Evolutionary conservation across 192 early-diverging fungal species (phyloP).

Genomic region (Gonapodya sp.): DNA sequence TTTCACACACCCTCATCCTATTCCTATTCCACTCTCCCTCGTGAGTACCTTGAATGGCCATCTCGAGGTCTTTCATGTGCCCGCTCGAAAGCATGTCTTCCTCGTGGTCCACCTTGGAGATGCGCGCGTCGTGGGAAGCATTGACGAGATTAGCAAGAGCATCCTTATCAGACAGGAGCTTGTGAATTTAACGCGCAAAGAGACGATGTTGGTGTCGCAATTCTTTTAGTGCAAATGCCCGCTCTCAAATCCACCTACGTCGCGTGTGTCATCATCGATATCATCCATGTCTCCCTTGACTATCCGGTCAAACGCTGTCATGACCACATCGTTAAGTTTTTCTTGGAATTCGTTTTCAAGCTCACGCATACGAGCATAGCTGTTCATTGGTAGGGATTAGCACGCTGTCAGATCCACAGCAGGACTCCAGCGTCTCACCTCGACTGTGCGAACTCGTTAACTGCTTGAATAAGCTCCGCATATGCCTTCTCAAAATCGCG

Average conservation of each 20-base stretch:
- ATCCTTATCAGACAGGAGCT: constrained; percentile 53
- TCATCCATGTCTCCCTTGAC: constrained; percentile 47
- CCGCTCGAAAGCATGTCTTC: constrained; percentile 46
- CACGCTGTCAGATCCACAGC: not conserved
- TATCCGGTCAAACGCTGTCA: constrained; percentile 40
- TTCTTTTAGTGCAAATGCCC: not conserved
- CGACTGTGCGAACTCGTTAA: constrained; percentile 37
- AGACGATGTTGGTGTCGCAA: too few species aligned
- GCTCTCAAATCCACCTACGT: constrained; percentile 17
- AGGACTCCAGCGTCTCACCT: constrained; percentile 5
- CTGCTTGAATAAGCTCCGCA: constrained; percentile 34
- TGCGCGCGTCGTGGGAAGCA: constrained; percentile 45
- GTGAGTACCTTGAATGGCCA: constrained; percentile 31
- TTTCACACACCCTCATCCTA: constrained; percentile 43
- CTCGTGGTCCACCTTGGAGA: constrained; percentile 20
- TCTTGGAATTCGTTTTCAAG: constrained; percentile 52
- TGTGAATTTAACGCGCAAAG: not conserved
- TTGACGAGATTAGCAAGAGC: constrained; percentile 44
- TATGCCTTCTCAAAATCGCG: constrained; percentile 56
- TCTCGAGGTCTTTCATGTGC: constrained; percentile 34
- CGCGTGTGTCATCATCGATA: constrained; percentile 35
- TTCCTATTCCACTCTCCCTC: constrained; percentile 39
- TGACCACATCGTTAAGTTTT: constrained; percentile 38
- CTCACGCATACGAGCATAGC: constrained; percentile 43
- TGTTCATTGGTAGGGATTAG: constrained; percentile 2